These are phyloP conservation scores for Oxyria digyna DNA, from an alignment of 148 eudicot species.

Conservation along the genomic window DNA sequence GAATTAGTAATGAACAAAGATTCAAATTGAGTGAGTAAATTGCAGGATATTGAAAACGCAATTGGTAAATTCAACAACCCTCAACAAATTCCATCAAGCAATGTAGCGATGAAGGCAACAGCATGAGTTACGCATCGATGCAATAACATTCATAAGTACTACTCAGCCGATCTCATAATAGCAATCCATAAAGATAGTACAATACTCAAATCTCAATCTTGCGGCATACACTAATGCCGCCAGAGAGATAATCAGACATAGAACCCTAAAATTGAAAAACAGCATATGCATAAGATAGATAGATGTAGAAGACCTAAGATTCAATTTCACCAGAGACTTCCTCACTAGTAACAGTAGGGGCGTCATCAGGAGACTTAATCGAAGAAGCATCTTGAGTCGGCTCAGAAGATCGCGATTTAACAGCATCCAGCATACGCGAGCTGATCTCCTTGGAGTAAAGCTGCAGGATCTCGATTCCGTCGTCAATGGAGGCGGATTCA, in stretches of 20 bases:
- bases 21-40: not conserved
- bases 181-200: conserved; percentile 1
- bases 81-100: not conserved
- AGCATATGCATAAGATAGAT: not conserved
- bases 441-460: conserved; percentile 83
- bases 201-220: not conserved
- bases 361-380: conserved; percentile 1
- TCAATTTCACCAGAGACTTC: conserved; percentile 21
- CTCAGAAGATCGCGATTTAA: conserved; percentile 41
- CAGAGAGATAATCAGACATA: not conserved
- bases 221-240: conserved; percentile 4
- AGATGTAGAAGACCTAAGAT: conserved; percentile 14
- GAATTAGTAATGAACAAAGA: not conserved
- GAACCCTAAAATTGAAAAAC: conserved; percentile 1
- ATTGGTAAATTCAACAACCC: not conserved
- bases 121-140: not conserved
- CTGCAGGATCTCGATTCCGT: conserved; percentile 73
- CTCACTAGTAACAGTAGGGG: conserved; percentile 13
- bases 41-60: not conserved
- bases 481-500: conserved; percentile 23
- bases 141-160: not conserved
- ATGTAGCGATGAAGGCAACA: not conserved
- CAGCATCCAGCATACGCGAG: conserved; percentile 54
- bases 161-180: not conserved
- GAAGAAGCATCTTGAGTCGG: conserved; percentile 9